These are phyloP conservation scores for Mycena venus DNA, from an alignment of 768 basidiomycete genomes.

Conservation along the genomic window DNA sequence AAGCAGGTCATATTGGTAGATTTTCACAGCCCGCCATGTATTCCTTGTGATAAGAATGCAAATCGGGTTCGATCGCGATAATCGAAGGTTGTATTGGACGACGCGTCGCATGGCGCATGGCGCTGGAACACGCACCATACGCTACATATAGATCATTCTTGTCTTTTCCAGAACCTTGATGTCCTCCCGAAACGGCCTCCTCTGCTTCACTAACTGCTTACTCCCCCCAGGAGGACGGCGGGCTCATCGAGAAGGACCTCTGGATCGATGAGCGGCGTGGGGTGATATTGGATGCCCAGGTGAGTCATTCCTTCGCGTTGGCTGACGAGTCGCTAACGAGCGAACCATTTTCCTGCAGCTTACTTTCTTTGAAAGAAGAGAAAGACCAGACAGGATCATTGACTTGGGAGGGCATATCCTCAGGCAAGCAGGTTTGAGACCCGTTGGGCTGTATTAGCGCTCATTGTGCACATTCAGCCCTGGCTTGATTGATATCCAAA, in stretches of 20 bases:
- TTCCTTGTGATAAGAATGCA: constrained; percentile 21
- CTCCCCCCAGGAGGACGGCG: constrained; percentile 86
- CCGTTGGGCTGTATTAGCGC: constrained; percentile 1
- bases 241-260: constrained; percentile 77
- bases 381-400: constrained; percentile 73
- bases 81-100: constrained; percentile 1
- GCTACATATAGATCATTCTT: constrained; percentile 17
- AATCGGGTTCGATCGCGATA: constrained; percentile 20
- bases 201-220: constrained; percentile 91
- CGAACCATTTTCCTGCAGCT: constrained; percentile 51
- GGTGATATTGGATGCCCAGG: constrained; percentile 82
- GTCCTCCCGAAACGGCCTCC: constrained; percentile 71
- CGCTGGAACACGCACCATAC: constrained; percentile 1
- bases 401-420: constrained; percentile 85
- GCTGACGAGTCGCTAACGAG: neutral
- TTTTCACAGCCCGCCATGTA: constrained; percentile 2
- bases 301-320: constrained; percentile 37
- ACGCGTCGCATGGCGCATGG: constrained; percentile 17
- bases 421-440: constrained; percentile 55
- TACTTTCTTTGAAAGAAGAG: constrained; percentile 74
- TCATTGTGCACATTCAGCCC: constrained; percentile 62
- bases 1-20: neutral
- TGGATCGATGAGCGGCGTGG: constrained; percentile 87
- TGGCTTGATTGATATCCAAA: constrained; percentile 89
- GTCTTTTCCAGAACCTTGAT: constrained; percentile 41